Base-by-base conservation (phyloP, 75 land plant species). In the Cunninghamia lanceolata region DNA sequence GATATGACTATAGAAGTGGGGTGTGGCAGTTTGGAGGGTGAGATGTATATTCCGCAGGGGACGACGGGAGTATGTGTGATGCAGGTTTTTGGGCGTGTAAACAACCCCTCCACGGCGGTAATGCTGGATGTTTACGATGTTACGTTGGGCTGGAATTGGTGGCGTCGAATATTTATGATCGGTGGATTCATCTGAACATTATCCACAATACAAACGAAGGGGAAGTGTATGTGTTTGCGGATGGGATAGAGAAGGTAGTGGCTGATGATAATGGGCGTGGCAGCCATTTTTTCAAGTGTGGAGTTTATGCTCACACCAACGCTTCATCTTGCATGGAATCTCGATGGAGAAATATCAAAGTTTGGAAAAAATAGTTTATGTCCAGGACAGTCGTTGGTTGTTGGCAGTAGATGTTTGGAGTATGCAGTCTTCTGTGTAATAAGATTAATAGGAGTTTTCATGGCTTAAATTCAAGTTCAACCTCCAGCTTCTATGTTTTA, bases 21-120 rank as follows among this genome's bases (percentile, higher is more conserved):
- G 4, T 45, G 46, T 90, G 91, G 91, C 91, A 90, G 76, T 90
- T 90, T 35, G n/a, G 91, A 90, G 54, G 91, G 82, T 0, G 86
- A 90, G 28, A 73, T 82, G 34, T 89, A 53, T 68, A 86, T 89
- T 8, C 85, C 88, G 35, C 43, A 38, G 86, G 83, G 39, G 46
- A 87, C 85, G 35, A 28, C 86, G 43, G 90, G 90, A 6, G 80
- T 85, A 6, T 85, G 81, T 52, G 85, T 91, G 28, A 89, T 91
- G 89, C 92, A 91, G 28, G 82, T 89, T 0, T 87, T 87, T 25
- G 87, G 91, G 88, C 82, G 17, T n/a, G 19, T 28, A 30, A 10
- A 0, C 35, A n/a, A n/a, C n/a, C n/a, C n/a, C 47, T 89, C 90
- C 6, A 86, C 92, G 42, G 83, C 92, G 13, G 16, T 87, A 30